These are phyloP conservation scores for Plasmodium chabaudi DNA, from an alignment of 169 alveolate species.

Conservation along the genomic window DNA sequence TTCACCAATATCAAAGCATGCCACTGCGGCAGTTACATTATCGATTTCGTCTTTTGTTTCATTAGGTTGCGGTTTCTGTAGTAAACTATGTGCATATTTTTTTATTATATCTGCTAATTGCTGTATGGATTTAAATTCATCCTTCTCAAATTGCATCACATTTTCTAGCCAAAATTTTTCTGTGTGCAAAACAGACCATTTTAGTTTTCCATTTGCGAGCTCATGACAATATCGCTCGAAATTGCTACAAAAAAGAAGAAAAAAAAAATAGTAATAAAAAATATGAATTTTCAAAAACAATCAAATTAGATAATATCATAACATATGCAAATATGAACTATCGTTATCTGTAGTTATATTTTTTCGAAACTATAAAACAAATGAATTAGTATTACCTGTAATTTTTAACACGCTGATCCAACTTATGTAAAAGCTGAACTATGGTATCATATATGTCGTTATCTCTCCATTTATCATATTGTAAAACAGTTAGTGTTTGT, in stretches of 20 bases:
- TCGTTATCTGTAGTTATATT: not conserved
- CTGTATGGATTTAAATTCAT: constrained; percentile 86
- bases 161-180: constrained; percentile 89
- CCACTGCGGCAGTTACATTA: constrained; percentile 88
- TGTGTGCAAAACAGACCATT: constrained; percentile 89
- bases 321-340: no score
- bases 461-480: constrained; percentile 90
- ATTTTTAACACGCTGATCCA: constrained; percentile 84
- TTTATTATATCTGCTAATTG: constrained; percentile 85
- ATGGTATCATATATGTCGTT: constrained; percentile 88
- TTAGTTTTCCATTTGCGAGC: constrained; percentile 84
- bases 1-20: constrained; percentile 93
- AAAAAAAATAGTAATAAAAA: not conserved
- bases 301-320: no score
- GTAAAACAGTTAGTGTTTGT: constrained; percentile 86
- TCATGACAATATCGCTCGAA: constrained; percentile 88
- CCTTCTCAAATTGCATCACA: constrained; percentile 86
- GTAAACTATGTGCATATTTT: constrained; percentile 61
- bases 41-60: constrained; percentile 79
- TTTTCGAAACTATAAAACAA: not conserved
- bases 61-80: constrained; percentile 30
- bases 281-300: not conserved
- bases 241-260: constrained; percentile 62
- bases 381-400: constrained; percentile 65
- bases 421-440: constrained; percentile 82